phyloP scores from a whole-genome alignment of 495 filamentous ascomycete species.

The Xylaria flabelliformis region DNA sequence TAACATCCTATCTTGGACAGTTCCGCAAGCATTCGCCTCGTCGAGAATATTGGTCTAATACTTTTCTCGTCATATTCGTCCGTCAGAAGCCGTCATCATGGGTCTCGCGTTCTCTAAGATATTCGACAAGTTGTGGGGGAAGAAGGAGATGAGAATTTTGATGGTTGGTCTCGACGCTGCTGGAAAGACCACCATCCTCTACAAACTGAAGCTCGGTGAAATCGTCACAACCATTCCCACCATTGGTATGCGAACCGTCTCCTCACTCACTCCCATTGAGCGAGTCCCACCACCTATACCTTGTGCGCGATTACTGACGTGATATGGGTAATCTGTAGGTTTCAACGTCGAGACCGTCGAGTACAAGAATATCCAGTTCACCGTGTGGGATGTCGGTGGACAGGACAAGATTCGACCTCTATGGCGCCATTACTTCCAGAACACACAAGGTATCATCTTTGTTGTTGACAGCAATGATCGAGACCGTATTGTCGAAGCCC shows the following conservation, averaged over 20 bases:
- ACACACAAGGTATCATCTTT: constrained; percentile 99
- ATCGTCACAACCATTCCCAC: constrained; percentile 99
- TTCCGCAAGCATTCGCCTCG: constrained; percentile 26
- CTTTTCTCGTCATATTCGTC: constrained; percentile 30
- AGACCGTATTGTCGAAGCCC: constrained; percentile 98
- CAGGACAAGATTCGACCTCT: constrained; percentile 99
- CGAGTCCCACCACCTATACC: constrained; percentile 11
- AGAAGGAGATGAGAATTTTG: constrained; percentile 99
- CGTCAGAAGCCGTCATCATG: constrained; percentile 64
- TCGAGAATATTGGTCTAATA: constrained; percentile 35
- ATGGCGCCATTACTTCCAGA: constrained; percentile 99
- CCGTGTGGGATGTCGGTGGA: constrained; percentile 99
- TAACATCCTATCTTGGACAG: constrained; percentile 27
- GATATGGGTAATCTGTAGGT: constrained; percentile 57
- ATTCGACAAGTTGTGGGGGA: constrained; percentile 93
- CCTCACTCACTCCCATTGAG: background rate
- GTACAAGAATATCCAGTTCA: constrained; percentile 99
- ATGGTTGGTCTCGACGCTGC: constrained; percentile 99
- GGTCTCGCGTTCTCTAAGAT: constrained; percentile 93
- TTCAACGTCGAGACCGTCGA: constrained; percentile 99
- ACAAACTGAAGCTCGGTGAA: constrained; percentile 99
- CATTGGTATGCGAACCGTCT: constrained; percentile 77
- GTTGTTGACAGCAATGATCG: constrained; percentile 99
- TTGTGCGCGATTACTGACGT: constrained; percentile 39
- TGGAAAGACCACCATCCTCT: constrained; percentile 99